Percentiles rank a stretch among this genome's conserved stretches.
phyloP scores from a whole-genome alignment of 2,329 filamentous ascomycete species.

The Claviceps cyperi region DNA sequence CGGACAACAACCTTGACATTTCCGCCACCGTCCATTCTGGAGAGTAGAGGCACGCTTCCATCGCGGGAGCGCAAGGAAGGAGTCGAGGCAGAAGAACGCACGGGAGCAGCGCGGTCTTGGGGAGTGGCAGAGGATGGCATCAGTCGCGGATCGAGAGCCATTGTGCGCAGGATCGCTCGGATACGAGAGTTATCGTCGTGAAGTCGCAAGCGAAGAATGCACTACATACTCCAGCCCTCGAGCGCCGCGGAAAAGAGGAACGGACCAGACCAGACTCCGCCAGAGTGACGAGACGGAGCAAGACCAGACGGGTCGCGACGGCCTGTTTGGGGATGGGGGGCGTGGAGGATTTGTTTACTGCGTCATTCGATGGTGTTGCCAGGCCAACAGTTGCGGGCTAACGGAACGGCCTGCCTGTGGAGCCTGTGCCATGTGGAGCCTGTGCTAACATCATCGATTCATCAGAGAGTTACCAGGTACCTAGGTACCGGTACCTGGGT shows the following conservation, averaged over 20 bases:
- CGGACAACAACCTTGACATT: constrained; percentile 75
- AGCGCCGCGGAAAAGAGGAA: not conserved
- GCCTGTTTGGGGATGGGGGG: constrained; percentile 1
- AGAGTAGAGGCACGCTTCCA: constrained; percentile 43
- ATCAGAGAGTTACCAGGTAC: too few species aligned
- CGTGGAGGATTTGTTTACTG: constrained; percentile 20
- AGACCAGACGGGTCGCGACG: not conserved
- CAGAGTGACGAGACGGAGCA: not conserved
- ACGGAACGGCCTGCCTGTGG: too few species aligned
- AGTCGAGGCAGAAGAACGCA: constrained; percentile 59
- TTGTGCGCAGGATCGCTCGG: constrained; percentile 24
- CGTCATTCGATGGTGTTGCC: constrained; percentile 16
- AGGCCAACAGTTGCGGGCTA: constrained; percentile 10
- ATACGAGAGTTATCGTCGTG: constrained; percentile 25
- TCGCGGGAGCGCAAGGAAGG: constrained; percentile 64
- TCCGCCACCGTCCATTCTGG: constrained; percentile 47
- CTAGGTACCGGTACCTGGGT: too few species aligned
- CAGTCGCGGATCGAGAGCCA: constrained; percentile 29
- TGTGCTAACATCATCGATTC: too few species aligned
- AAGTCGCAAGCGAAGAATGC: constrained; percentile 26
- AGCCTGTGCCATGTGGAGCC: too few species aligned
- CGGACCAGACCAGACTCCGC: not conserved
- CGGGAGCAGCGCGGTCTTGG: constrained; percentile 16
- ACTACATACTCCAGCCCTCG: constrained; percentile 18
- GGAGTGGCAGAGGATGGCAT: constrained; percentile 28